These are phyloP conservation scores for Helianthus annuus DNA, from an alignment of 129 eudicot species.

Conservation along the genomic window HanXRQr2.0-SUNRISE NC_035444.2:17550209-17550708, in stretches of 20 bases:
- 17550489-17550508: slow-evolving; percentile 83
- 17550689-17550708: slow-evolving; percentile 30
- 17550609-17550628: slow-evolving; percentile 83
- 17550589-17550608: slow-evolving; percentile 79
- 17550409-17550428: slow-evolving; percentile 51
- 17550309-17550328: neutral
- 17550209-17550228: too few relatives aligned
- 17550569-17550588: slow-evolving; percentile 55
- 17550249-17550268: neutral
- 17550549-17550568: neutral
- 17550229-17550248: too few relatives aligned
- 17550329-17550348: neutral
- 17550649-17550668: neutral
- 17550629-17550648: slow-evolving; percentile 3
- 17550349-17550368: slow-evolving; percentile 78
- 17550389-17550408: slow-evolving; percentile 81
- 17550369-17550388: slow-evolving; percentile 82
- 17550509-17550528: slow-evolving; percentile 2
- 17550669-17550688: neutral
- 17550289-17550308: neutral
- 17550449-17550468: slow-evolving; percentile 63
- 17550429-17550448: slow-evolving; percentile 64
- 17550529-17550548: neutral
- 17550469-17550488: slow-evolving; percentile 65
- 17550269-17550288: neutral